These are phyloP conservation scores for Clavaria fumosa DNA, from an alignment of 768 basidiomycete species.

Conservation along the genomic window DNA sequence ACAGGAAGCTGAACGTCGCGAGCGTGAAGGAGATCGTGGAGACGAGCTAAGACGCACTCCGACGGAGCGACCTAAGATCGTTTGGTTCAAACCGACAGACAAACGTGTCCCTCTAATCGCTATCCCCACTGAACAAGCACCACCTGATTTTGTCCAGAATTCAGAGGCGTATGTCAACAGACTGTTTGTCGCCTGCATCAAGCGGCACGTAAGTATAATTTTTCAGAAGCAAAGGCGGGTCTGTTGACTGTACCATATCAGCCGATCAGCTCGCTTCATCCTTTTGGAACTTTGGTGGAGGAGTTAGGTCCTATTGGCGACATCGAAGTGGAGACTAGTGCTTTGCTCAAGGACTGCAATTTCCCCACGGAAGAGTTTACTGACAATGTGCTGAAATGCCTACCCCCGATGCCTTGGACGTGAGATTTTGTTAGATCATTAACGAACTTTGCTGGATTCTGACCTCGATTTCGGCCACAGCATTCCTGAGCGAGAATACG, in stretches of 20 bases:
- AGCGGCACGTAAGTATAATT: constrained; percentile 65
- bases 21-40: constrained; percentile 86
- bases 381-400: constrained; percentile 87
- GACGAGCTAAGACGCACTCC: constrained; percentile 67
- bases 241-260: constrained; percentile 18
- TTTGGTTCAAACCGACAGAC: constrained; percentile 99
- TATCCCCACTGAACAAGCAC: constrained; percentile 97
- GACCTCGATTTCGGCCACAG: too few species aligned
- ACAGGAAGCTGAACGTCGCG: constrained; percentile 93
- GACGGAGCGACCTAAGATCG: constrained; percentile 91
- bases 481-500: constrained; percentile 79
- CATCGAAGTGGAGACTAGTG: constrained; percentile 94
- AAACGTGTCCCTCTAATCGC: constrained; percentile 98
- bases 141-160: constrained; percentile 88
- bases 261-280: constrained; percentile 94
- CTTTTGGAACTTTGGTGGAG: constrained; percentile 95
- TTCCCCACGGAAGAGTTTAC: constrained; percentile 97
- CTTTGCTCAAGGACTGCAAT: constrained; percentile 95
- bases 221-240: constrained; percentile 2
- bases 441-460: constrained; percentile 11
- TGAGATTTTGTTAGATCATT: constrained; percentile 23
- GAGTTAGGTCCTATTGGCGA: constrained; percentile 98
- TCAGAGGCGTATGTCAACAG: constrained; percentile 82
- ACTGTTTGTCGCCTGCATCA: constrained; percentile 95
- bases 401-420: constrained; percentile 93